phyloP scores from a whole-genome alignment of 2,329 filamentous ascomycete genomes.

The Plenodomus biglobosus region DNA sequence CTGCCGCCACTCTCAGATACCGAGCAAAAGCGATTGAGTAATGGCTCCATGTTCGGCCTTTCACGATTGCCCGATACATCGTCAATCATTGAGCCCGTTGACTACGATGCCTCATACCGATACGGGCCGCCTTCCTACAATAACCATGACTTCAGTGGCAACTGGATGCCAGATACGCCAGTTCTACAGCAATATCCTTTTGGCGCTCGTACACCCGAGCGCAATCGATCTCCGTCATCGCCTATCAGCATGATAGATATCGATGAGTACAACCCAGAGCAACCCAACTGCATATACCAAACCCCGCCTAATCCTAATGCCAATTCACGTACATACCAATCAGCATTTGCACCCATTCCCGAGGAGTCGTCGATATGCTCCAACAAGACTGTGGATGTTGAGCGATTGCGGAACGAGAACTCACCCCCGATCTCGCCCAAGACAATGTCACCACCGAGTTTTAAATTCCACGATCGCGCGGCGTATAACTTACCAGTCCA shows the following conservation, averaged over 20 bases:
- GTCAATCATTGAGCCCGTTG: slow-evolving; percentile 75
- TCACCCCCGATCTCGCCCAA: slow-evolving; percentile 47
- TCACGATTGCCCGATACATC: slow-evolving; percentile 69
- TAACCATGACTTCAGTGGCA: slow-evolving; percentile 5
- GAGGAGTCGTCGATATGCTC: slow-evolving; percentile 27
- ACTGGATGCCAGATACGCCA: slow-evolving; percentile 14
- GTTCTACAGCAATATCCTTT: slow-evolving; percentile 27
- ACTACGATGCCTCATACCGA: slow-evolving; percentile 50
- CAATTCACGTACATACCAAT: slow-evolving; percentile 19
- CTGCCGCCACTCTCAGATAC: slow-evolving; percentile 11
- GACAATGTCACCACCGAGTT: slow-evolving; percentile 26
- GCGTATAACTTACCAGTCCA: slow-evolving; percentile 30
- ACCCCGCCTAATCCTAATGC: slow-evolving; percentile 18
- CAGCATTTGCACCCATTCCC: slow-evolving; percentile 26
- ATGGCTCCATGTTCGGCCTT: slow-evolving; percentile 38
- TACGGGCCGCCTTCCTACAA: slow-evolving; percentile 59
- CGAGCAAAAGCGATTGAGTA: slow-evolving; percentile 28
- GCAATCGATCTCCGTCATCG: slow-evolving; percentile 6
- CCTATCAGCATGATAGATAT: slow-evolving; percentile 15
- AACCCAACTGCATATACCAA: slow-evolving; percentile 20
- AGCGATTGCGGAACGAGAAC: slow-evolving; percentile 15
- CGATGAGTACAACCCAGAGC: slow-evolving; percentile 26
- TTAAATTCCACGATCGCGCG: slow-evolving; percentile 11
- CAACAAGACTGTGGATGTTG: slow-evolving; percentile 11
- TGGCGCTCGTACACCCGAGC: slow-evolving; percentile 11